These are phyloP conservation scores for Penicillium crystallinum DNA, from an alignment of 495 filamentous ascomycete genomes.

Conservation along the genomic window DNA sequence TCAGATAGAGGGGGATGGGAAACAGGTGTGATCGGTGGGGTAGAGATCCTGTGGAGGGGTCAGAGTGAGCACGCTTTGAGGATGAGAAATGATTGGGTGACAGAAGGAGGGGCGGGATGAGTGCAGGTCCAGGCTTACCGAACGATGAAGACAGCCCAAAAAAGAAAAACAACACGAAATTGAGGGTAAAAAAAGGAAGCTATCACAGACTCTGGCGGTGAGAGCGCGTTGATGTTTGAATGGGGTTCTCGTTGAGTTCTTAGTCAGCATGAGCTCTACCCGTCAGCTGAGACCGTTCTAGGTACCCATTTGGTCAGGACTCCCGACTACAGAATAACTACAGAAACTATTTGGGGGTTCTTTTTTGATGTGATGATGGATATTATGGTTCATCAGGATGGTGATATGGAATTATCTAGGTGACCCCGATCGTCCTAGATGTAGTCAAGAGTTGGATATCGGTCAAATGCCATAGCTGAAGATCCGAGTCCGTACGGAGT, in stretches of 20 bases:
- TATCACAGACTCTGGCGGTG: constrained; percentile 29
- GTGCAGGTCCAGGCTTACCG: not conserved
- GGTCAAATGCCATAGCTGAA: too few species aligned
- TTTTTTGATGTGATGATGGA: too few species aligned
- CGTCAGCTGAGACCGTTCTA: too few species aligned
- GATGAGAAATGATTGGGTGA: constrained; percentile 9
- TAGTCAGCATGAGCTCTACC: constrained; percentile 15
- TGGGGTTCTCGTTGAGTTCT: constrained; percentile 9
- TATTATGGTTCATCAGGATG: too few species aligned
- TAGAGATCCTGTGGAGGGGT: constrained; percentile 32
- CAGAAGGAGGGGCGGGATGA: not conserved
- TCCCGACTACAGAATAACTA: too few species aligned
- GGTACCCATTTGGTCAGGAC: too few species aligned
- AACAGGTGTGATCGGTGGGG: constrained; percentile 19
- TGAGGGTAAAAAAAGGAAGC: constrained; percentile 12
- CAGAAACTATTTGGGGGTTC: too few species aligned
- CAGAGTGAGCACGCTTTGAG: constrained; percentile 9
- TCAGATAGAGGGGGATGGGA: not conserved
- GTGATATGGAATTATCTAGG: too few species aligned
- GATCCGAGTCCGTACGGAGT: too few species aligned
- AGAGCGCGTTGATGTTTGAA: constrained; percentile 17
- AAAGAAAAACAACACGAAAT: constrained; percentile 1
- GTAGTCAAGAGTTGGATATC: too few species aligned
- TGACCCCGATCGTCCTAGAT: too few species aligned
- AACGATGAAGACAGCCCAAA: not conserved